Base-by-base conservation (phyloP, 1,139 yeast species). In the Debaryomycetaceae sp. region DNA sequence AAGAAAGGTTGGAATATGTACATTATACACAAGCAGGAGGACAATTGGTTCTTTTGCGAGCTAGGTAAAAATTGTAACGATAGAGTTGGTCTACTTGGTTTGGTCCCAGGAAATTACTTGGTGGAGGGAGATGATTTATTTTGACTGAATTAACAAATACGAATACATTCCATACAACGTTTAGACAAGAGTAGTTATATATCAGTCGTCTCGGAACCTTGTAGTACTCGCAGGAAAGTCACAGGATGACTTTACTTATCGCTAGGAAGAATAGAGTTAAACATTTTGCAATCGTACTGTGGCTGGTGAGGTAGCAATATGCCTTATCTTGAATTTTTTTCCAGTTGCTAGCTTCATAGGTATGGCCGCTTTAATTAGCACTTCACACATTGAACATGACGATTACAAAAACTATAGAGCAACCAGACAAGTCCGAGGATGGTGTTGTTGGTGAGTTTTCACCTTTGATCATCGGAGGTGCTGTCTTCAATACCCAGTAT, bases 1-100 rank as follows among this genome's bases (percentile, higher is more conserved):
- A 75, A 78, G 45, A 86, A 87, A 58, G 86, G 85, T 45, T 95
- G 90, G 72, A 62, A 80, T n/a, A 68, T 89, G 62, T 75, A 82
- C 49, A 80, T 89, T 11, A 65, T 87, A 24, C 81, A 81, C 53
- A 84, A 78, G 71, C 95, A 88, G 61, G 91, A 85, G 44, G 96
- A 89, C 57, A 89, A 90, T 34, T 89, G 97, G 96, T 89, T 86
- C 84, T 83, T 85, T 54, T 86, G 88, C 49, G 96, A 89, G 59
- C 80, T 85, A 42, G 72, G 79, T 6, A 62, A 63, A n/a, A 76
- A 78, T 46, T 72, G 80, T 24, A 78, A 78, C 8, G 75, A 75
- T 24, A 52, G 54, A 6, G 59, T 54, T n/a, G 79, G 78, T 3
- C 45, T 54, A 49, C 72, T 81, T 7, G 97, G 97, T 0, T 73